phyloP scores from a whole-genome alignment of 2,329 filamentous ascomycete species.

The Macroventuria anomochaeta region DNA sequence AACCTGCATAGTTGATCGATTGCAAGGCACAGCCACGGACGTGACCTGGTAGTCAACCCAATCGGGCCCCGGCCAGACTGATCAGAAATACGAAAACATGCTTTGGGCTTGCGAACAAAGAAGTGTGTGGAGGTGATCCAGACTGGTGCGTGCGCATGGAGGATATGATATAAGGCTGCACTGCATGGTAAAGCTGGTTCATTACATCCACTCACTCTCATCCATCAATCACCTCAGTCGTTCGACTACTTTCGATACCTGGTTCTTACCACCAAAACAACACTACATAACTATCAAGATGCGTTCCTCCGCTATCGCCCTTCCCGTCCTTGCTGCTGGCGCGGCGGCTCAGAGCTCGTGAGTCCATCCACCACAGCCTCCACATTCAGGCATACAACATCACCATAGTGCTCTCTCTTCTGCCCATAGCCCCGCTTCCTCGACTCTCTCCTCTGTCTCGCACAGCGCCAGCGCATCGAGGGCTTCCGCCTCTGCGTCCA shows the following conservation, averaged over 20 bases:
- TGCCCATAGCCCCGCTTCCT: background rate
- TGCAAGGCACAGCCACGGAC: background rate
- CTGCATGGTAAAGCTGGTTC: background rate
- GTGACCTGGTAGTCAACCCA: background rate
- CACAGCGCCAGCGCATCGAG: background rate
- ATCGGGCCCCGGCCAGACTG: background rate
- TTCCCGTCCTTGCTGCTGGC: slow-evolving; percentile 9
- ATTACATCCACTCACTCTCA: background rate
- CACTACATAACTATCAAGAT: slow-evolving; percentile 1
- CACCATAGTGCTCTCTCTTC: background rate
- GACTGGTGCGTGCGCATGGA: background rate
- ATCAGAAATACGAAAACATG: background rate
- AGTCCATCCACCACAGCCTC: background rate
- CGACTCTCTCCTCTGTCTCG: background rate
- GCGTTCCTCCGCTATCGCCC: slow-evolving; percentile 9
- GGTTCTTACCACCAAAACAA: background rate
- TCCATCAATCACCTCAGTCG: background rate
- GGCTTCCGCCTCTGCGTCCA: slow-evolving; percentile 2
- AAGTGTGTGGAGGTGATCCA: background rate
- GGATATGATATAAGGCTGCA: slow-evolving; percentile 9
- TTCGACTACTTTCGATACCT: background rate
- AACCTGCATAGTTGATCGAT: background rate
- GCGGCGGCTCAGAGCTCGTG: slow-evolving; percentile 17
- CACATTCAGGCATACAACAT: background rate
- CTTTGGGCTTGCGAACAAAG: background rate